A percentile compares a stretch with the other conserved stretches of the same genome.
phyloP scores from a whole-genome alignment of 495 filamentous ascomycete genomes.

The Neurospora africana region DNA sequence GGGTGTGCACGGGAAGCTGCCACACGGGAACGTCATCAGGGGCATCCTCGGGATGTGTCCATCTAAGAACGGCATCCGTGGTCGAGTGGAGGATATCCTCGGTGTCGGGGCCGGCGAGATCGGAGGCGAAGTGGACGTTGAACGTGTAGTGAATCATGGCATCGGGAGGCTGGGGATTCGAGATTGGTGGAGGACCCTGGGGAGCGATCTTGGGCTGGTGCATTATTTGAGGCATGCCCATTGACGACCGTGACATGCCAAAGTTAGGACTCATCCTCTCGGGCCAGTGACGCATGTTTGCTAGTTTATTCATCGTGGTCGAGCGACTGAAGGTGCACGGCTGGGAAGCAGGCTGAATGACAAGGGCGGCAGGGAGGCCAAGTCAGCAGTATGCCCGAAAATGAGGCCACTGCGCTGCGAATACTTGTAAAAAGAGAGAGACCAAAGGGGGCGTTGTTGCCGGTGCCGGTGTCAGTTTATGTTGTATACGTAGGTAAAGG shows the following conservation, averaged over 20 bases:
- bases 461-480: neutral
- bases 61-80: slow-evolving; percentile 67
- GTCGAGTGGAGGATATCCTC: slow-evolving; percentile 89
- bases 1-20: slow-evolving; percentile 77
- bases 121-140: slow-evolving; percentile 89
- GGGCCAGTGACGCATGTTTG: slow-evolving; percentile 90
- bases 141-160: slow-evolving; percentile 67
- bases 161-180: slow-evolving; percentile 52
- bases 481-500: neutral
- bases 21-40: slow-evolving; percentile 72
- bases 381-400: neutral
- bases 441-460: neutral
- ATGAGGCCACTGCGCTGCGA: neutral
- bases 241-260: slow-evolving; percentile 62
- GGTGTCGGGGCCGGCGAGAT: slow-evolving; percentile 78
- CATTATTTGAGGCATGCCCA: slow-evolving; percentile 58
- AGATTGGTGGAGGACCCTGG: slow-evolving; percentile 54
- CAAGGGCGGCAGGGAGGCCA: slow-evolving; percentile 14
- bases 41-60: slow-evolving; percentile 82
- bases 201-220: slow-evolving; percentile 55
- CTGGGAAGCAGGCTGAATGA: slow-evolving; percentile 2
- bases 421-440: neutral
- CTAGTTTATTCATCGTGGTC: slow-evolving; percentile 78
- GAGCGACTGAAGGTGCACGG: slow-evolving; percentile 7
- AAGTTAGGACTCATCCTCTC: slow-evolving; percentile 81